Base-by-base conservation (phyloP, 2,329 filamentous ascomycete genomes). In the Pseudopyricularia cyperi region DNA sequence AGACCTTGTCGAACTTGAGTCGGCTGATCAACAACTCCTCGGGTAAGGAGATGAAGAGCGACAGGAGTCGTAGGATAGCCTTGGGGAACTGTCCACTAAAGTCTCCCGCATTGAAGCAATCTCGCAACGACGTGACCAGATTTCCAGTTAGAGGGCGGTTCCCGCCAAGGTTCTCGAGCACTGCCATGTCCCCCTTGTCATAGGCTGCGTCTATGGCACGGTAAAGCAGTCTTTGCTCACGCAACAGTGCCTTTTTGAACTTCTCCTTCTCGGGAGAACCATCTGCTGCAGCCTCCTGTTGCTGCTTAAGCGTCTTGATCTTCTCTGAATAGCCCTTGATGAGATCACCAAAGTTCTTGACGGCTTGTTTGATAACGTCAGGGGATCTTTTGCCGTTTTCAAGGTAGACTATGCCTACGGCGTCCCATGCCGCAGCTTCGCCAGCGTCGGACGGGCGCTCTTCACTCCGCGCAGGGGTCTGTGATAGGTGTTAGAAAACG, bases 1-100 rank as follows among this genome's bases (percentile, higher is more conserved):
- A 73, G 15, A 86, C 76, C 52, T 77, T 80, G 53, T 79, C 75
- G 52, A 89, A 77, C 60, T 85, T 85, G 39, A 80, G 76, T 55
- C 77, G 81, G 57, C 82, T 77, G 42, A 81, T 67, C 34, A 80
- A 63, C 46, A 73, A 72, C 54, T 76, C 79, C 56, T 75, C 74
- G 54, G 81, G 83, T 35, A 76, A 73, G 53, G 82, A 83, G 34
- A 76, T 80, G 53, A 81, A 80, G 52, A 74, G 68, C 5, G 80
- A 75, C 63, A 88, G 74, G 32, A 87, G 71, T 50, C 76, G 68
- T 17, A 82, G 68, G n/a, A 78, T 65, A 17, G 74, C 71, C 56
- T 77, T 76, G n/a, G 76, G 71, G 14, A 79, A 63, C 55, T 73
- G 71, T 7, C 75, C 73, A 28, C 70, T 71, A 58, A 73, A 78